phyloP scores from a whole-genome alignment of 2,329 filamentous ascomycete species.

The Ophiostoma tasmaniense region DNA sequence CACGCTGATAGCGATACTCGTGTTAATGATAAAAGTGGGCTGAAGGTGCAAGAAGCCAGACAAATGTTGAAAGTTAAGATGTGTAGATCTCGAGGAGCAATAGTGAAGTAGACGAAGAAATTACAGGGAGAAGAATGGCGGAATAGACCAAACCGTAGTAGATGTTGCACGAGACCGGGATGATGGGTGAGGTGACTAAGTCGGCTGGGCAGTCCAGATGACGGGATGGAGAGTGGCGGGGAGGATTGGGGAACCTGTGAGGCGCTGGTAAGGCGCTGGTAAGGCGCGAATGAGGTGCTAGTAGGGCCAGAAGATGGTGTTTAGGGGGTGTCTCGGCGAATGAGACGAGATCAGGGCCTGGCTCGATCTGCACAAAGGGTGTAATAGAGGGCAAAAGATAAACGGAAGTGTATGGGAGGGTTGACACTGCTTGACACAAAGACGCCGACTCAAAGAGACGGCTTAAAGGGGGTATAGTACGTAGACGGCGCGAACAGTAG shows the following conservation, averaged over 20 bases:
- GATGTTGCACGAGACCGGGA: conserved; percentile 17
- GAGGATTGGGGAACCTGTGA: neutral
- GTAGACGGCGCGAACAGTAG: neutral
- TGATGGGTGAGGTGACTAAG: neutral
- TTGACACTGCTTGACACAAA: neutral
- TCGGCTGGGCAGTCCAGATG: neutral
- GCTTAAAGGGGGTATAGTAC: neutral
- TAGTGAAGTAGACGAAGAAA: neutral
- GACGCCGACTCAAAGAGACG: neutral
- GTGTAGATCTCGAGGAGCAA: neutral
- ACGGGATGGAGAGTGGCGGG: conserved; percentile 6
- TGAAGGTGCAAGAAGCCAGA: neutral
- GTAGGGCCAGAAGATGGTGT: conserved; percentile 11
- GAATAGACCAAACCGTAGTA: neutral
- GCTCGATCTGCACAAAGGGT: conserved; percentile 1
- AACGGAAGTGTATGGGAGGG: neutral
- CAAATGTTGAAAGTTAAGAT: neutral
- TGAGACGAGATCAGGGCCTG: neutral
- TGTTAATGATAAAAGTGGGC: neutral
- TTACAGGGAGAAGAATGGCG: neutral
- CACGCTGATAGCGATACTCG: neutral
- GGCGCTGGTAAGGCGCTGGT: conserved; percentile 9
- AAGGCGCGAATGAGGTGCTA: neutral
- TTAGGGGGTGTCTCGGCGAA: conserved; percentile 5
- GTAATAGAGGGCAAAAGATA: neutral